Conservation (phyloP, 1,284 basidiomycete species). For the Quambalaria eucalypti region DNA sequence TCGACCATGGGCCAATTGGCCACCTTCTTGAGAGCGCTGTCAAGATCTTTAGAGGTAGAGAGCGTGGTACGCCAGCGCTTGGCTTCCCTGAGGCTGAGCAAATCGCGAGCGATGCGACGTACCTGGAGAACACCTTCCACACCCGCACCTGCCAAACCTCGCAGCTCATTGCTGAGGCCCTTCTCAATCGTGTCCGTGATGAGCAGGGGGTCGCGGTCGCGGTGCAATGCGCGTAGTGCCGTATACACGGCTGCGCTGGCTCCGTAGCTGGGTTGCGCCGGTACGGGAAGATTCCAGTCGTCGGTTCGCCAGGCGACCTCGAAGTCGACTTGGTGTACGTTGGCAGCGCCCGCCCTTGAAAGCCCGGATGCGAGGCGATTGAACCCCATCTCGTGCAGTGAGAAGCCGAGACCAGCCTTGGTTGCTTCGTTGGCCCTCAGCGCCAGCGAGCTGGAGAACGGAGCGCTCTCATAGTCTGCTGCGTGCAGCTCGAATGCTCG, state of each 20-base stretch:
- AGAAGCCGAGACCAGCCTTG: background rate
- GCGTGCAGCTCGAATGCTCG: constrained; percentile 83
- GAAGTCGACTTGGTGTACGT: constrained; percentile 55
- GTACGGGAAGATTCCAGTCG: constrained; percentile 64
- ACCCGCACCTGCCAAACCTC: constrained; percentile 12
- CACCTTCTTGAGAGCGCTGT: background rate
- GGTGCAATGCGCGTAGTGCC: constrained; percentile 58
- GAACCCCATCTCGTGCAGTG: constrained; percentile 76
- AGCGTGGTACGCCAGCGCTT: constrained; percentile 10
- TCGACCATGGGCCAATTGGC: background rate
- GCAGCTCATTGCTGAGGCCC: constrained; percentile 15
- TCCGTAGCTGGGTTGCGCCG: constrained; percentile 3
- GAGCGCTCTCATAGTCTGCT: constrained; percentile 59
- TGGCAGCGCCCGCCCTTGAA: background rate
- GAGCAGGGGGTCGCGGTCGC: constrained; percentile 49
- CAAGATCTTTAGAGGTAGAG: background rate
- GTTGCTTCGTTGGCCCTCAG: background rate
- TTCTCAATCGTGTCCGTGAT: constrained; percentile 10
- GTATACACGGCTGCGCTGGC: constrained; percentile 58
- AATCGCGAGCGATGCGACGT: constrained; percentile 11
- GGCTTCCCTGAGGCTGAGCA: constrained; percentile 24
- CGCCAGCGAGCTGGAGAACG: background rate
- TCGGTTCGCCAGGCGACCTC: constrained; percentile 79
- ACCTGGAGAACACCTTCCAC: constrained; percentile 15
- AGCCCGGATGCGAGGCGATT: constrained; percentile 62